Conservation (phyloP, 78 protist genomes). For the Tieghemostelium lacteum region DNA sequence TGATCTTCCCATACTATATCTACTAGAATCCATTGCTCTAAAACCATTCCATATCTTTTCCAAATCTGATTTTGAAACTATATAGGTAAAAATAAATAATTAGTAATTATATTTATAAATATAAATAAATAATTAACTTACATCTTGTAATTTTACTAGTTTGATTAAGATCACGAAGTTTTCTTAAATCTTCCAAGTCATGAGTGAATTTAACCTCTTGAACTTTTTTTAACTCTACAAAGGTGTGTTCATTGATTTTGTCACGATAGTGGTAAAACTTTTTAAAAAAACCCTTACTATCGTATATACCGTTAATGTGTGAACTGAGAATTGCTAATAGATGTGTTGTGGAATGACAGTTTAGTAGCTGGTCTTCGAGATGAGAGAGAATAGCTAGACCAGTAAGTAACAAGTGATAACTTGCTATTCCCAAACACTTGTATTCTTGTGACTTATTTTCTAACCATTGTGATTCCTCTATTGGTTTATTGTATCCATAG, state of each 20-base stretch:
- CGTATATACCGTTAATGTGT: conserved; percentile 34
- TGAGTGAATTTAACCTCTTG: conserved; percentile 1
- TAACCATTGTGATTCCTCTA: conserved; percentile 23
- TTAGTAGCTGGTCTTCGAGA: conserved; percentile 18
- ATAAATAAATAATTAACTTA: not conserved
- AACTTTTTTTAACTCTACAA: conserved; percentile 13
- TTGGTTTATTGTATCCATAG: conserved; percentile 64
- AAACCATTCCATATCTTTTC: conserved; percentile 76
- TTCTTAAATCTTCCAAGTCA: conserved; percentile 61
- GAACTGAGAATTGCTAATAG: conserved; percentile 6
- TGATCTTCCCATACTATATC: conserved; percentile 74
- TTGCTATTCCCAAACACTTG: conserved; percentile 63
- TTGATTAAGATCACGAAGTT: conserved; percentile 30
- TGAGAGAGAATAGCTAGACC: conserved; percentile 40
- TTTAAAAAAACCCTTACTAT: conserved; percentile 38
- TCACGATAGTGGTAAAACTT: not conserved
- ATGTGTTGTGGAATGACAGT: conserved; percentile 51
- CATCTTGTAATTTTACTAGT: conserved; percentile 62
- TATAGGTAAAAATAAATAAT: not conserved
- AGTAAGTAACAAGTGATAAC: conserved; percentile 51
- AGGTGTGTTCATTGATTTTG: conserved; percentile 14
- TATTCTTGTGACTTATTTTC: not conserved
- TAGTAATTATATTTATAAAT: not conserved
- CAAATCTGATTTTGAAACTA: conserved; percentile 63
- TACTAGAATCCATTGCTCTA: conserved; percentile 32